Base-by-base conservation (phyloP, 148 eudicot genomes). In the Talinum fruticosum region DNA sequence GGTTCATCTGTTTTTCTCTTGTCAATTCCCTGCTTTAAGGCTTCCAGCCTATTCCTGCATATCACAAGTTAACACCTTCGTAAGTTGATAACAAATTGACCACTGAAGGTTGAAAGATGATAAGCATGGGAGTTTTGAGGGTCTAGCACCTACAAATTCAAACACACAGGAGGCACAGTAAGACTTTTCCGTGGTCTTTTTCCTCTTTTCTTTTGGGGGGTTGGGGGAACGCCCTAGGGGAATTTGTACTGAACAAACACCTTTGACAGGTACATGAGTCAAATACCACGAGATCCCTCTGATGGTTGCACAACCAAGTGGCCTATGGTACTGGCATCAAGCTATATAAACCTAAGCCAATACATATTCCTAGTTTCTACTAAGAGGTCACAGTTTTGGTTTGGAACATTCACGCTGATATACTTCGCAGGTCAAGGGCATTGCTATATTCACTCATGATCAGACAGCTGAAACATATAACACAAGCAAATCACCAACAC, bases 21-120 rank as follows among this genome's bases (percentile, higher is more conserved):
- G 66, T 93, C 97, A 67, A 93, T 76, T 67, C 99, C 99, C 81
- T 85, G 83, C 86, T 88, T 91, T 77, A 95, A 76, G 72, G 94
- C 88, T 78, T 86, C 99, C 75, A 95, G 73, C 79, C 99, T 85
- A 70, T 76, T 88, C 89, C 97, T 95, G 85, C 84, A 81, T 7
- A 26, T 81, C 77, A 72, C 67, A 24, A 64, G 69, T 6, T n/a
- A 34, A 38, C 53, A 32, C 6, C 24, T 47, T 33, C 18, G 16
- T 70, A 45, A 19, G 12, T 26, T 26, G 66, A 57, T 24, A 26
- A 57, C 8, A 2, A 57, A 23, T 0, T 19, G 29, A 57, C n/a
- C 7, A 54, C 24, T 6, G 12, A 1, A 6, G 28, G 24, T 0
- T 8, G 8, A n/a, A 57, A 18, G 23, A 51, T 6, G 18, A 51